Base-by-base conservation (phyloP, 2,329 filamentous ascomycete genomes). In the Pyrenophora graminea region DNA sequence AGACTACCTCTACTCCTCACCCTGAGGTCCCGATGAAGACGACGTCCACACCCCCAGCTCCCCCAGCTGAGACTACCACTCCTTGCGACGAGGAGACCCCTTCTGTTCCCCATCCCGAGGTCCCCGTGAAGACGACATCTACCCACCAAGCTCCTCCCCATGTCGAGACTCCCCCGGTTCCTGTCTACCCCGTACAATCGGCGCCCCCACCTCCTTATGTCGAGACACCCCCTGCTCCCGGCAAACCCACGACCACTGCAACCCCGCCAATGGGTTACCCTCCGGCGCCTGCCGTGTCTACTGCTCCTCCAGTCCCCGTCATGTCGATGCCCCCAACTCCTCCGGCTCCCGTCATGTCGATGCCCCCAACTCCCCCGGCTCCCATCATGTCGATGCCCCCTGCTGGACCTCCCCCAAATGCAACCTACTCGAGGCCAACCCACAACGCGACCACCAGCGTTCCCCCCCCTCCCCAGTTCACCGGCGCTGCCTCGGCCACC, bases 401-500 rank as follows among this genome's bases (percentile, higher is more conserved):
- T 9, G 8, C 23, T 25, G 19, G 19, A 21, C 19, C 48, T 36
- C 54, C 46, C 19, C 39, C 44, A 4, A 23, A 38, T 15, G 55
- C 53, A 7, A 37, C 42, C 27, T 33, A 48, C 19, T 3, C 27
- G 2, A 30, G 9, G 27, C 27, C 27, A 12, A 2, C 2, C 9
- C 4, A 30, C 9, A 30, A 1, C 27, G 40, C 55, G 8, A 45
- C 60, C 17, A 39, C 51, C 5, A 52, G 59, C 31, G 45, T 51
- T 7, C 47, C 51, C 12, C 44, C 47, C 10, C 52, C 55, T 5
- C 21, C 63, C 0, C 45, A 62, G 56, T 68, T 51, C 59, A 67
- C 63, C 51, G 65, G 65, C 34, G 62, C 61, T 8, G 65, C 62
- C n/a, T 42, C 32, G 44, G 45, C 56, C 39, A 64, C 57, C 55